Base-by-base conservation (phyloP, 1,139 yeast genomes). In the Suhomyces guaymorum region DNA sequence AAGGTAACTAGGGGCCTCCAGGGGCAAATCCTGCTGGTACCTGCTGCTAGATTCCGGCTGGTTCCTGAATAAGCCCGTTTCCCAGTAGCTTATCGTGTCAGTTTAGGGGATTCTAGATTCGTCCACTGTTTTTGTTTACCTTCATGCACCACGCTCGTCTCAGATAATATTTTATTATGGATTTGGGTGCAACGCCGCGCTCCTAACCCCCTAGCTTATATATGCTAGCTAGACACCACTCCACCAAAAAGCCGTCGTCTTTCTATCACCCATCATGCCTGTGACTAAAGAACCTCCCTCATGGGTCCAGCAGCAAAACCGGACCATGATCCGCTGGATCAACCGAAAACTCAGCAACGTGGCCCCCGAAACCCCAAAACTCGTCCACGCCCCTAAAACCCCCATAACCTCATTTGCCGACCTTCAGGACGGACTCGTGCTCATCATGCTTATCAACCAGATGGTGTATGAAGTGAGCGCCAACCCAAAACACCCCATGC, bases 281-380 rank as follows among this genome's bases (percentile, higher is more conserved):
- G 8, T 26, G 14, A 13, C 32, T 15, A 36, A 27, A 20, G 39
- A 39, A 28, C 40, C 41, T 25, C 44, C 43, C 14, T 30, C 40
- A 13, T 74, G 79, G 79, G 65, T 67, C 16, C 47, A 55, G 19
- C 54, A 61, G 22, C 79, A 74, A 49, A 66, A 70, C 35, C 65
- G 64, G 43, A 69, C 76, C 19, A 68, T 74, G 64, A 45, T 66
- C 13, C 54, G 75, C 39, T 73, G 80, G 80, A 53, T 74, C 23
- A 69, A 70, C 41, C 44, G 61, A 20, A 66, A 69, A 40, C 47
- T 70, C 16, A 43, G 48, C n/a, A 25, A 24, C 9, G 43, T 41
- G 65, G 17, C 36, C 20, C 30, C 37, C 7, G 40, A 33, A 17
- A 63, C 64, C 43, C 51, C 61, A 29, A 62, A 63, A 42, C 42